A percentile compares a stretch with the other conserved stretches of the same genome.
Evolutionary conservation across 495 filamentous ascomycete genomes (phyloP).

Genomic region (Podospora appendiculata): DNA sequence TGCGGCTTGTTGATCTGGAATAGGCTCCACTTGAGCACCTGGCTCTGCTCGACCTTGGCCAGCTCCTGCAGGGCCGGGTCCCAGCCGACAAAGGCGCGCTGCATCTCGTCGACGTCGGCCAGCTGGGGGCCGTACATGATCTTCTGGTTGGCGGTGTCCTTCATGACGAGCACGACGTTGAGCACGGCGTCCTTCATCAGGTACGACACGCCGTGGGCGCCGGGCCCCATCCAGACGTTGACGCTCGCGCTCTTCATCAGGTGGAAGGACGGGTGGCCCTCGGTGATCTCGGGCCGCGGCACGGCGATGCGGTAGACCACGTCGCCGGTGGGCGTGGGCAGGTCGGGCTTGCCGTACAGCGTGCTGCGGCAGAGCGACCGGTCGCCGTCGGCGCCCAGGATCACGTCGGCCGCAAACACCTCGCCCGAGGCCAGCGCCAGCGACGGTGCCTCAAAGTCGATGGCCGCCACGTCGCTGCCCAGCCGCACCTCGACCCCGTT

Average conservation of each 20-base stretch:
- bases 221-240: slow-evolving; percentile 5
- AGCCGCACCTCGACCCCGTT: slow-evolving; percentile 42
- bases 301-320: slow-evolving; percentile 5
- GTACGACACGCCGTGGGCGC: slow-evolving; percentile 4
- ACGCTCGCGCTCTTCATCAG: slow-evolving; percentile 2
- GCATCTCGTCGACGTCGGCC: not conserved
- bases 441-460: slow-evolving; percentile 19
- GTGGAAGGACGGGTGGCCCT: slow-evolving; percentile 2
- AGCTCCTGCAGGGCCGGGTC: slow-evolving; percentile 4
- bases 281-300: not conserved
- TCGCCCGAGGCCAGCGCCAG: slow-evolving; percentile 18
- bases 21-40: slow-evolving; percentile 5
- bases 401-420: slow-evolving; percentile 35
- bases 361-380: slow-evolving; percentile 39
- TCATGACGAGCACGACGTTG: slow-evolving; percentile 1
- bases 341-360: slow-evolving; percentile 29
- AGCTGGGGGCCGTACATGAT: slow-evolving; percentile 1
- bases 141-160: not conserved
- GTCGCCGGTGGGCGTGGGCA: slow-evolving; percentile 17
- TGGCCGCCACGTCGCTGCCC: slow-evolving; percentile 23
- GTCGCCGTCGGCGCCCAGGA: slow-evolving; percentile 50
- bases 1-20: slow-evolving; percentile 1
- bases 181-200: slow-evolving; percentile 2
- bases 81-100: not conserved
- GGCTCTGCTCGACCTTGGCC: not conserved